These are phyloP conservation scores for Massariosphaeria phaeospora DNA, from an alignment of 495 filamentous ascomycete species.

Conservation along the genomic window DNA sequence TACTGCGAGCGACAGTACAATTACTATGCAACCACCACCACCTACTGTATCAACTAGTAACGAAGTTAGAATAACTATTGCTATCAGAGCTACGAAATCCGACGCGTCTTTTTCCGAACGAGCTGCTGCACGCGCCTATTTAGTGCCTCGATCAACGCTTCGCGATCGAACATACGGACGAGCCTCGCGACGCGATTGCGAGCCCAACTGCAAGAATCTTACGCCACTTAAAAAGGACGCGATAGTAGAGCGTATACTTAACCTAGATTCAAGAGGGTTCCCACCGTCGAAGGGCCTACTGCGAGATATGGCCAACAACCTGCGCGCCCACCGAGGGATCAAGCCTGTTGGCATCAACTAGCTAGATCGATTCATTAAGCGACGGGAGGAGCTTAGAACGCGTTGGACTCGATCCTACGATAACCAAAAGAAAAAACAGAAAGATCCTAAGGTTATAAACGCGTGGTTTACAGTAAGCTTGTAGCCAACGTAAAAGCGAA, in stretches of 20 bases:
- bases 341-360: slow-evolving; percentile 33
- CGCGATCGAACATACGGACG: slow-evolving; percentile 2
- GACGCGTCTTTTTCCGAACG: neutral
- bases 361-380: slow-evolving; percentile 38
- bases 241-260: slow-evolving; percentile 41
- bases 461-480: slow-evolving; percentile 41
- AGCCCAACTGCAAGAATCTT: slow-evolving; percentile 34
- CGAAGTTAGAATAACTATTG: slow-evolving; percentile 20
- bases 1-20: neutral
- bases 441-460: slow-evolving; percentile 40
- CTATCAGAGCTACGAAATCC: slow-evolving; percentile 17
- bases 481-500: slow-evolving; percentile 37
- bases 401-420: slow-evolving; percentile 36
- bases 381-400: slow-evolving; percentile 35
- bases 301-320: slow-evolving; percentile 43
- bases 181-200: slow-evolving; percentile 13
- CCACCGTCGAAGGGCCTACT: slow-evolving; percentile 1
- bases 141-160: slow-evolving; percentile 12
- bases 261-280: slow-evolving; percentile 38
- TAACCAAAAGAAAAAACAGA: slow-evolving; percentile 38
- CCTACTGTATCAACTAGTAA: neutral
- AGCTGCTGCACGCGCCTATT: slow-evolving; percentile 17
- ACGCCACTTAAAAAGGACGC: slow-evolving; percentile 35
- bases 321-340: slow-evolving; percentile 29
- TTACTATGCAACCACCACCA: slow-evolving; percentile 2